Conservation (phyloP, 306 rosid genomes). For the Oemleria cerasiformis region DNA sequence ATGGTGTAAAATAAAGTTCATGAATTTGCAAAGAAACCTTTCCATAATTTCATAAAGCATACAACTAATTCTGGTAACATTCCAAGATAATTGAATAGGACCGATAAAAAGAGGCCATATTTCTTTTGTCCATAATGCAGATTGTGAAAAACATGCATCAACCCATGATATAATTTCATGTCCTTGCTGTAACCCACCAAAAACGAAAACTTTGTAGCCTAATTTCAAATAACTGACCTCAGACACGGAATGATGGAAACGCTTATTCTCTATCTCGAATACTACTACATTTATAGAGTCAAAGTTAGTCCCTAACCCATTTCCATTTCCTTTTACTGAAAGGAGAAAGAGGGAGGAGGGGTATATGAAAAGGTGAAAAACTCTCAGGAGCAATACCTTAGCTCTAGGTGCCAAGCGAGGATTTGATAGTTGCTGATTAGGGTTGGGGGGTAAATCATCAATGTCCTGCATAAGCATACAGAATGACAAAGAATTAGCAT, state of each 20-base stretch:
- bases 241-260: not conserved
- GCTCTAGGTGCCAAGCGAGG: conserved; percentile 63
- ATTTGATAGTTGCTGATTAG: conserved; percentile 70
- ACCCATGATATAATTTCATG: not conserved
- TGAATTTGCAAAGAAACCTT: not conserved
- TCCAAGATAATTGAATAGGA: not conserved
- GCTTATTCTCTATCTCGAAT: not conserved
- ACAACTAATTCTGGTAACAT: not conserved
- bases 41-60: not conserved
- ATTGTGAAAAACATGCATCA: not conserved
- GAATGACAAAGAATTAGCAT: conserved; percentile 19
- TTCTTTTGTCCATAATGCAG: not conserved
- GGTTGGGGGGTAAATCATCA: conserved; percentile 69
- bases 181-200: not conserved
- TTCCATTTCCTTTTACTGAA: not conserved
- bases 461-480: conserved; percentile 58
- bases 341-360: not conserved
- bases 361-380: not conserved
- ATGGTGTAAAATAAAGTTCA: not conserved
- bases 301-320: not conserved
- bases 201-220: not conserved
- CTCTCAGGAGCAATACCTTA: conserved; percentile 43
- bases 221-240: not conserved
- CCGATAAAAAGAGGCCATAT: not conserved
- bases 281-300: not conserved